Base-by-base conservation (phyloP, 1,284 basidiomycete genomes). In the Cerrena zonata region DNA sequence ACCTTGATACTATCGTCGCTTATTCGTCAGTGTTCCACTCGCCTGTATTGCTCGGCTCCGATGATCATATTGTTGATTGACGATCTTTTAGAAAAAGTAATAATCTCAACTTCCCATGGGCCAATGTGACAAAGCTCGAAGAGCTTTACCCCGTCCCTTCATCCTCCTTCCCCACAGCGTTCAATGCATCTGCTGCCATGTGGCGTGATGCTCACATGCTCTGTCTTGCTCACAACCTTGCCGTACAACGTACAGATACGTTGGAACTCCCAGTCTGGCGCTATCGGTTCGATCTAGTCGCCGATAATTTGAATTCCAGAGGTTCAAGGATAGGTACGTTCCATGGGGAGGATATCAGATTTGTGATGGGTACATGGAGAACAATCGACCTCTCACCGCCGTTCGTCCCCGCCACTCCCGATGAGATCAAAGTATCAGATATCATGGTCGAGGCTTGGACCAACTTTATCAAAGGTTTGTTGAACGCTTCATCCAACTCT, bases 171-270 rank as follows among this genome's bases (percentile, higher is more conserved):
- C 65, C 65, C 1, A 55, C 56, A 2, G 58, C 60, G 12, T 65
- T 58, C 56, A 65, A 67, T 50, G 65, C 63, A n/a, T 60, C 64
- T 19, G 56, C 64, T 4, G 62, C 61, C 12, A 74, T 75, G 56
- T 75, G 71, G 73, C 60, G 71, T 43, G 72, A 74, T 50, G 72
- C 71, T 11, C 72, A 74, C 53, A 74, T 75, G 73, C 61, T 72
- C 10, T 75, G 71, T 53, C 65, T 74, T n/a, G 70, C 71, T 2
- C 63, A 63, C 53, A 73, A 74, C 53, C 64, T 74, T 5, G 72
- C 68, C 1, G 58, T 59, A n/a, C 63, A 66, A 50, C 66, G 72
- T 3, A 72, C 70, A 2, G 52, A 59, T 12, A 58, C 59, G 3
- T 57, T 72, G n/a, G 50, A 56, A 5, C 61, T 70, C 5, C 68